These are phyloP conservation scores for Leptographium wingfieldii DNA, from an alignment of 2,329 filamentous ascomycete genomes.

Conservation along the genomic window DNA sequence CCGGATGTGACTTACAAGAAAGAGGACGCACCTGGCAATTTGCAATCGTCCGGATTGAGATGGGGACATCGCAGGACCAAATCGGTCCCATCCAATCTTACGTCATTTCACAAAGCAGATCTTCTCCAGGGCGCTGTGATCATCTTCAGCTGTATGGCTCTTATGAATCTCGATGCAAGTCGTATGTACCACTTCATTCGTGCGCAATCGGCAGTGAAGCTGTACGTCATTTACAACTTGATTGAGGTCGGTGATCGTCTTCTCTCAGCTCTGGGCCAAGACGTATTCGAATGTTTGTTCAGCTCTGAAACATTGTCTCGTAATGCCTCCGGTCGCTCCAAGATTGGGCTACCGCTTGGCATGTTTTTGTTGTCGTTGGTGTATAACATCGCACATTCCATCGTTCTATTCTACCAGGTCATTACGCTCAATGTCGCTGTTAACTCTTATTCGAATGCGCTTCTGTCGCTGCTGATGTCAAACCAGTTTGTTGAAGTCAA, in stretches of 20 bases:
- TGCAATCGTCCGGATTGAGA: neutral
- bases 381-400: constrained; percentile 81
- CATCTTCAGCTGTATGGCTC: constrained; percentile 66
- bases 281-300: constrained; percentile 91
- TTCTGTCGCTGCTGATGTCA: constrained; percentile 82
- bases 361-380: constrained; percentile 79
- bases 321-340: constrained; percentile 77
- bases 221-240: constrained; percentile 98
- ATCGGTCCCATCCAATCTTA: constrained; percentile 72
- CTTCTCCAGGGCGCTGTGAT: constrained; percentile 84
- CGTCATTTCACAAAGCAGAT: constrained; percentile 88
- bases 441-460: constrained; percentile 94
- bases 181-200: constrained; percentile 97
- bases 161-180: constrained; percentile 89
- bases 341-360: constrained; percentile 75
- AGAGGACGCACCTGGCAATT: neutral
- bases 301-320: constrained; percentile 85
- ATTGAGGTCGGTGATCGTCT: constrained; percentile 86
- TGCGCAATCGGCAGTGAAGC: constrained; percentile 90
- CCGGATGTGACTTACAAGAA: neutral
- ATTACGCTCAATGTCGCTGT: constrained; percentile 96
- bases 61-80: constrained; percentile 50
- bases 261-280: constrained; percentile 83
- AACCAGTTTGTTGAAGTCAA: constrained; percentile 99
- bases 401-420: constrained; percentile 89